Evolutionary conservation across 2,329 filamentous ascomycete genomes (phyloP), one percentile per base, ranked within the genome.

Genomic region (Neofusicoccum sp.): DNA sequence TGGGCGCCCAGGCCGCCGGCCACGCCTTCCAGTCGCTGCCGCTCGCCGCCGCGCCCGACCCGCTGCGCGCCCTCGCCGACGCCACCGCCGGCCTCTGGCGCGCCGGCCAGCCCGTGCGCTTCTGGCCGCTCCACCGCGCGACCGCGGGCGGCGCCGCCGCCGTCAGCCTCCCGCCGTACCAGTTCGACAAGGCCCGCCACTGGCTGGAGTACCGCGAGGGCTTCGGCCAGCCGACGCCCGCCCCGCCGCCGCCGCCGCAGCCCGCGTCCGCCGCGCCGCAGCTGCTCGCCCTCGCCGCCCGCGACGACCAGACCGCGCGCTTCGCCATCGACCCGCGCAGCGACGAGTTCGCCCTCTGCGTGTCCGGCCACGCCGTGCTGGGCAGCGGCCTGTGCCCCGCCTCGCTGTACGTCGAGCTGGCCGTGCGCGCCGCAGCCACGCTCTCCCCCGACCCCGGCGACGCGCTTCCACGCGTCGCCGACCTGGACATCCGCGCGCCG

Each of bases 301-400:
- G 8, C 7, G 16, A 45, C 16, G 7, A 22, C 43, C n/a, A 14
- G 7, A 45, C 7, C 2, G 43, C 29, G 6, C 29, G 8, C 29
- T 66, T 67, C 47, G 7, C 54, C 33, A 48, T 68, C 61, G 60
- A 69, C 41, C 60, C 59, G 16, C 64, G 36, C 22, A 59, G 6
- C 43, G 33, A 56, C 9, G 31, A 64, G 4, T 69, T 68, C 41
- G 44, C 41, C 4, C 45, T 64, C 22, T 41, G 65, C 29, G 65
- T 69, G 31, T 47, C 41, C 11, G 68, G 67, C 16, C 68, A 70
- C 61, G 67, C 67, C 12, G 67, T 70, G 14, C 59, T 64, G 9
- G 60, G 60, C 14, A 56, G 63, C 3, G 60, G 64, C 29, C 64
- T 69, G 7, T 70, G 65, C 34, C 68, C 68, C 2, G 66, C 68